Evolutionary conservation across 1,284 basidiomycete species (phyloP).

Genomic region (Mycocalia duriaeana): DNA sequence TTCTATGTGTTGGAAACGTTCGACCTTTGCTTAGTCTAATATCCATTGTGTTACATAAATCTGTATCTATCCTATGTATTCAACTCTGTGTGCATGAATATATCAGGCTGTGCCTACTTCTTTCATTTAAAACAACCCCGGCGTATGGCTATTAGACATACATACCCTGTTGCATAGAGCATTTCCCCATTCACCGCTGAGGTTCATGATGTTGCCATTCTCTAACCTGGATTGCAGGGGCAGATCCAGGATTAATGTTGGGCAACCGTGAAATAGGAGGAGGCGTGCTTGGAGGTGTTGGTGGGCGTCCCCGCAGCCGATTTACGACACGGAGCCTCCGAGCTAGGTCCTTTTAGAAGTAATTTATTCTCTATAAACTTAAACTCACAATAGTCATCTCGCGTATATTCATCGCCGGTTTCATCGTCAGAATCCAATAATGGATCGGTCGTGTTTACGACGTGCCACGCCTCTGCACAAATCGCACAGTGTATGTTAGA

Average conservation of each 20-base stretch:
- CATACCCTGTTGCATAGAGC: too few relatives aligned
- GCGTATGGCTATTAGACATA: too few relatives aligned
- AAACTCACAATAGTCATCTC: slow-evolving; percentile 54
- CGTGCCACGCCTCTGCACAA: slow-evolving; percentile 60
- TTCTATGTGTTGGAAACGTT: not conserved
- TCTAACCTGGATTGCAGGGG: too few relatives aligned
- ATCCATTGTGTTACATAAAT: too few relatives aligned
- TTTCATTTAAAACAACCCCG: too few relatives aligned
- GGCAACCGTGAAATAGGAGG: not conserved
- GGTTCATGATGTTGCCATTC: too few relatives aligned
- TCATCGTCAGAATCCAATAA: slow-evolving; percentile 55
- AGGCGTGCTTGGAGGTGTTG: slow-evolving; percentile 25
- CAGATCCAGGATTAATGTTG: too few relatives aligned
- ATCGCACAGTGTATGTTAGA: slow-evolving; percentile 46
- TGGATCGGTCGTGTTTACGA: slow-evolving; percentile 47
- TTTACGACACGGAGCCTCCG: slow-evolving; percentile 45
- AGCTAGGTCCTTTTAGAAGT: slow-evolving; percentile 52
- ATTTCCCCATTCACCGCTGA: too few relatives aligned
- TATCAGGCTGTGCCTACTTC: too few relatives aligned
- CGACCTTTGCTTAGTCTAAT: too few relatives aligned
- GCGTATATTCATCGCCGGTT: slow-evolving; percentile 46
- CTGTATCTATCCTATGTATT: too few relatives aligned
- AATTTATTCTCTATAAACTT: slow-evolving; percentile 69
- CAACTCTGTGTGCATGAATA: too few relatives aligned
- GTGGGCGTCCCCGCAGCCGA: slow-evolving; percentile 37